Evolutionary conservation across 176 grass and related monocot genomes (phyloP), one percentile per base, ranked within the genome.

Genomic region (Hyparrhenia diplandra): DNA sequence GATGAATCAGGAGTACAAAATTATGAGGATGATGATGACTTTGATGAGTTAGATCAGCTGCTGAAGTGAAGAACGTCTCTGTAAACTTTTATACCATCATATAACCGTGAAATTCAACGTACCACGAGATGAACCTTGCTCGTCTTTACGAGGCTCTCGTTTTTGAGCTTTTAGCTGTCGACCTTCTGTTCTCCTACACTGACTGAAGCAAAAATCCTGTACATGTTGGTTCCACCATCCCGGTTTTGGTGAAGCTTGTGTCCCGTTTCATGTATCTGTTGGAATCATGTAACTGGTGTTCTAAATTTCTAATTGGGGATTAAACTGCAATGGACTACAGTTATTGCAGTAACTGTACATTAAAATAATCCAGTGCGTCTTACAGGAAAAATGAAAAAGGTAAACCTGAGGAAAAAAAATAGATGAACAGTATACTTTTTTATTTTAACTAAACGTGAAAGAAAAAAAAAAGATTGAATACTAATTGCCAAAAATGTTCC

Each of bases 31-130:
- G 92, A 78, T 11, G 86, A 16, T 16, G 86, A 16, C 28, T 89
- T 91, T 72, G 82, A 89, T 30, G 90, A 93, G 37, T 29, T 98
- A 70, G 58, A 82, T 31, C 62, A 85, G 51, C 78, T 91, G 71
- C 77, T 79, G 24, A 86, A 88, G 34, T 97, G 87, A 93, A 71
- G 42, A 77, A 13, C 28, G 16, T 24, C 40, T 20, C 9, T 43
- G 13, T 42, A 46, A 27, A 58, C 51, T 27, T 12, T 39, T n/a
- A n/a, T 8, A 36, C 2, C 28, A 9, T 34, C 18, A 6, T 4
- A 32, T 25, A 29, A 61, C 4, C 34, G 64, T 29, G 18, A 18
- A n/a, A n/a, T 12, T 10, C 6, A n/a, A 25, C 11, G 2, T 75
- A 41, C 7, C 7, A 11, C 0, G 6, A 54, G 20, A 18, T 23